Evolutionary conservation across 352 stramenopile species (phyloP).

Genomic region (Aphanomyces invadans): DNA sequence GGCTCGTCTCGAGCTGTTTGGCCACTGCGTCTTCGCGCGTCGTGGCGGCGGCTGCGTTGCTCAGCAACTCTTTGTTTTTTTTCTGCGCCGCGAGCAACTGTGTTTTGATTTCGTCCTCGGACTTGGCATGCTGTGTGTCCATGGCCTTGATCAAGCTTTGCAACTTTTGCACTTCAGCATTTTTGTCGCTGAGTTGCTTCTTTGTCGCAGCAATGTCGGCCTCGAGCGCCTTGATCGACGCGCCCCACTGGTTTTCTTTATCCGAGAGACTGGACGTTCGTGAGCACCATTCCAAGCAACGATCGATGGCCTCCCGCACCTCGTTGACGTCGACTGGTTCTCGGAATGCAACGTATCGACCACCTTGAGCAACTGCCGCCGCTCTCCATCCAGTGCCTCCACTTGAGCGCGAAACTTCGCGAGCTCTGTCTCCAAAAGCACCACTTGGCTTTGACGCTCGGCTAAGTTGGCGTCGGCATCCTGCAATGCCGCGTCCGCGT

Average conservation of each 20-base stretch:
- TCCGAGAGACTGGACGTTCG: slow-evolving; percentile 28
- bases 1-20: neutral
- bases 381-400: slow-evolving; percentile 5
- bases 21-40: neutral
- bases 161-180: slow-evolving; percentile 26
- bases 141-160: neutral
- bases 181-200: slow-evolving; percentile 21
- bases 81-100: slow-evolving; percentile 12
- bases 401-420: neutral
- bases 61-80: neutral
- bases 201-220: slow-evolving; percentile 23
- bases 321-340: slow-evolving; percentile 27
- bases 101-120: slow-evolving; percentile 18
- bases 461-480: slow-evolving; percentile 37
- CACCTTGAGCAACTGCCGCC: neutral
- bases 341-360: slow-evolving; percentile 12
- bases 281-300: too few relatives aligned
- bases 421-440: slow-evolving; percentile 28
- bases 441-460: slow-evolving; percentile 32
- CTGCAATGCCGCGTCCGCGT: slow-evolving; percentile 31
- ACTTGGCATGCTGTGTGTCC: slow-evolving; percentile 24
- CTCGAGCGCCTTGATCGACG: slow-evolving; percentile 26
- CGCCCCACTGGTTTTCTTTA: slow-evolving; percentile 27
- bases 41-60: neutral
- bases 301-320: too few relatives aligned